Percentiles rank a stretch among this genome's conserved stretches.
phyloP scores from a whole-genome alignment of 129 eudicot genomes.

The Solidago caesia region DNA sequence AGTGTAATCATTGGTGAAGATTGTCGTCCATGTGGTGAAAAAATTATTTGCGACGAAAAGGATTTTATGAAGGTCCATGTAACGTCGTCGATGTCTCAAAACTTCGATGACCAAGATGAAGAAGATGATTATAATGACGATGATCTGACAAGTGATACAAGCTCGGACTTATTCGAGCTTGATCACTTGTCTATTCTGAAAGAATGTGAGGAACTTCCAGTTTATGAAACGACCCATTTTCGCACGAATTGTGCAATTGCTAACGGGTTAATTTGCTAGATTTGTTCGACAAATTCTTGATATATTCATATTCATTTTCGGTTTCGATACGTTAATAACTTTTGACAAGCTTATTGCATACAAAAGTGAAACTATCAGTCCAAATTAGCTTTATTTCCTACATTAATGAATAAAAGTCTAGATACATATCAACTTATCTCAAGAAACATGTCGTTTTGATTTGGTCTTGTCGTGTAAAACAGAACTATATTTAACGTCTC shows the following conservation, averaged over 20 bases:
- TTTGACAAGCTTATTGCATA: constrained; percentile 1
- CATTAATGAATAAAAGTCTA: neutral
- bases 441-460: no score
- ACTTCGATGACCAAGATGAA: constrained; percentile 6
- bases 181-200: constrained; percentile 58
- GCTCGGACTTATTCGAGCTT: constrained; percentile 78
- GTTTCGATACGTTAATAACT: neutral
- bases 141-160: constrained; percentile 55
- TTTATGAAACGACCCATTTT: constrained; percentile 65
- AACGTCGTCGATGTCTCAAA: neutral
- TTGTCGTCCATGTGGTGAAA: constrained; percentile 55
- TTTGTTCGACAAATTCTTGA: constrained; percentile 3
- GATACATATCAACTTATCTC: neutral
- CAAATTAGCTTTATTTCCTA: neutral
- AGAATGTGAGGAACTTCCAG: constrained; percentile 65
- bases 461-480: no score
- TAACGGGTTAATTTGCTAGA: constrained; percentile 49
- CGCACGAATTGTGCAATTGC: constrained; percentile 58
- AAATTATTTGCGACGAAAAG: constrained; percentile 29
- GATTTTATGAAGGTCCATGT: constrained; percentile 15
- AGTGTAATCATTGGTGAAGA: constrained; percentile 67
- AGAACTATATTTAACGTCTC: no score
- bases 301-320: constrained; percentile 17
- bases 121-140: constrained; percentile 37
- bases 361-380: neutral